A percentile compares a stretch with the other conserved stretches of the same genome.
Evolutionary conservation across 768 basidiomycete species (phyloP).

Genomic region (Leccinum subgranulosum): DNA sequence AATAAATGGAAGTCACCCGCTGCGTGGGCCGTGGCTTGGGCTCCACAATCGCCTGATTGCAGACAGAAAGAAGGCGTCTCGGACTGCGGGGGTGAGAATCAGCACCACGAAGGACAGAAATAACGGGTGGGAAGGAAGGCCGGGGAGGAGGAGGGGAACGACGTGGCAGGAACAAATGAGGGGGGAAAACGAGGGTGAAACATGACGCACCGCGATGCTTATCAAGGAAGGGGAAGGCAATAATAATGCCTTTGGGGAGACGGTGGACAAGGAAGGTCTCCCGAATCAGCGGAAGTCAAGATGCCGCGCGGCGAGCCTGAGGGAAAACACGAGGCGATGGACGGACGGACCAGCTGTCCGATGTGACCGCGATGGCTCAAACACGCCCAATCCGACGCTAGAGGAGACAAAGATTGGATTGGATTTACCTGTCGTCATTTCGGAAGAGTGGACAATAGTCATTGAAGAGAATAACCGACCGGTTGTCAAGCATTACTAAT

Average conservation of each 20-base stretch:
- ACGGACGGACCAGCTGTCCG: constrained; percentile 1
- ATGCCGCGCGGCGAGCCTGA: constrained; percentile 8
- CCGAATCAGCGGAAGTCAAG: constrained; percentile 3
- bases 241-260: neutral
- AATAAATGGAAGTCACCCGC: constrained; percentile 10
- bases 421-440: neutral
- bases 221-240: constrained; percentile 4
- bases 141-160: neutral
- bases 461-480: neutral
- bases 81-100: constrained; percentile 6
- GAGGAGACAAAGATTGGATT: neutral
- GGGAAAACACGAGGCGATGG: constrained; percentile 19
- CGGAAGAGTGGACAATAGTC: neutral
- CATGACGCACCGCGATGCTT: constrained; percentile 10
- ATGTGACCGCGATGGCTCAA: constrained; percentile 1
- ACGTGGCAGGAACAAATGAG: neutral
- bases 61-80: constrained; percentile 5
- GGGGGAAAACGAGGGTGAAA: neutral
- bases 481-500: neutral
- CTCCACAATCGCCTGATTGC: constrained; percentile 8
- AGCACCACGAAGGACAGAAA: constrained; percentile 11
- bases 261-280: neutral
- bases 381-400: neutral
- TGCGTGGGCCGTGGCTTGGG: constrained; percentile 12
- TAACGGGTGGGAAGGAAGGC: neutral